Base-by-base conservation (phyloP, 345 rosid genomes). In the Melaleuca alternifolia region DNA sequence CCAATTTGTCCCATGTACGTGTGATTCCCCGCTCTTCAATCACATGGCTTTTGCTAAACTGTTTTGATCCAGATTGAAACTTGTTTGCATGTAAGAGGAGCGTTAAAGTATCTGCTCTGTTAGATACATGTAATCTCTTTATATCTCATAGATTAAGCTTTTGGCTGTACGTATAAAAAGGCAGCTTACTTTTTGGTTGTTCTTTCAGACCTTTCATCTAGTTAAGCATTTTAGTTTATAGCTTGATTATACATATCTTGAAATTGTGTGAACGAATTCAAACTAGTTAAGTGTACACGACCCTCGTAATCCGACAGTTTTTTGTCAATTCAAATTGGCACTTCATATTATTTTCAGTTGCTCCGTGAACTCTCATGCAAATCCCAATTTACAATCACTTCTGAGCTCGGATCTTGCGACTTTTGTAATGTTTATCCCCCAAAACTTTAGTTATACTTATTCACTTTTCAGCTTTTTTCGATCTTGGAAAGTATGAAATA, bases 1-100 rank as follows among this genome's bases (percentile, higher is more conserved):
- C 26, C 2, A n/a, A 59, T 59, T 59, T 59, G n/a, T 3, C 12
- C 33, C 0, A 0, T 1, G 0, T 1, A n/a, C n/a, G 13, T n/a
- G n/a, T 12, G 18, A 14, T 59, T 59, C 16, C 37, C 11, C 76
- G 14, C 15, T 15, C 6, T 62, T 62, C 33, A 62, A 30, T 8
- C 21, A 30, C 21, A 1, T 6, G 9, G 8, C 2, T 0, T 30
- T 62, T 30, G 20, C 28, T 41, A 30, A 28, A 2, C 0, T 0
- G 10, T 14, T 62, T 7, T 8, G 28, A 28, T 61, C 28, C 20
- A 28, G 41, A 41, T 41, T 41, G 41, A 41, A 41, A 41, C 41
- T 41, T 4, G 0, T 61, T 61, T 28, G 10, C 9, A 14, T 1
- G 2, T 62, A 21, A 3, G 11, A 62, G 14, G 10, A 2, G 16